These are phyloP conservation scores for Tuber umbilicatum DNA, from an alignment of 495 filamentous ascomycete genomes.

Conservation along the genomic window DNA sequence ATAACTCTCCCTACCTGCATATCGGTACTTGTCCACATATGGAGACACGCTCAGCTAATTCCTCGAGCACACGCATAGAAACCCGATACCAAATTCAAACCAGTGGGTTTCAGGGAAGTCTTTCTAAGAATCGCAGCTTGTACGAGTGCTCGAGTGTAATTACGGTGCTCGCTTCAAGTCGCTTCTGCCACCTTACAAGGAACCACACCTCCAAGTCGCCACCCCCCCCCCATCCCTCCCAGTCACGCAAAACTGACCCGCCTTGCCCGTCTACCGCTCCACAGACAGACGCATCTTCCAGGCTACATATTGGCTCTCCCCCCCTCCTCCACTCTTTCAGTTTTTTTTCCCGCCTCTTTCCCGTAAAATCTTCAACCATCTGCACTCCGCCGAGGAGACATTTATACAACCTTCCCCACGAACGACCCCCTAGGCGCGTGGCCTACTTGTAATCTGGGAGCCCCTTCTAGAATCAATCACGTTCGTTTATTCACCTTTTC, in stretches of 20 bases:
- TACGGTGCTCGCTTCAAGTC: neutral
- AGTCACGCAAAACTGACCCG: neutral
- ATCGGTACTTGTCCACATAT: neutral
- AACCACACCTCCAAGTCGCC: neutral
- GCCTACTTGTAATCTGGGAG: neutral
- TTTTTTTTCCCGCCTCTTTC: neutral
- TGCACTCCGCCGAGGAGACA: neutral
- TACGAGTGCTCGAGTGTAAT: neutral
- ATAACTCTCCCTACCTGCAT: neutral
- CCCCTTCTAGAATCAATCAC: neutral
- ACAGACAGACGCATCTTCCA: neutral
- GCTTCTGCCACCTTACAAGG: neutral
- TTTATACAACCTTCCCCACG: neutral
- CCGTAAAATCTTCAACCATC: neutral
- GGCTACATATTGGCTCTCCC: neutral
- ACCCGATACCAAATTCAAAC: neutral
- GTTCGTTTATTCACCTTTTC: neutral
- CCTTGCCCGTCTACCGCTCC: neutral
- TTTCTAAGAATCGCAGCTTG: neutral
- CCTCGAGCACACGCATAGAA: neutral
- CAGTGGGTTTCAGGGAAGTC: neutral
- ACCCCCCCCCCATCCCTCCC: neutral
- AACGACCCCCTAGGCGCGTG: neutral
- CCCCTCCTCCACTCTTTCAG: neutral
- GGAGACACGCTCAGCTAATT: neutral